Percentiles rank a stretch among this genome's conserved stretches.
phyloP scores from a whole-genome alignment of 2,329 filamentous ascomycete genomes.

The Colletotrichum simmondsii region DNA sequence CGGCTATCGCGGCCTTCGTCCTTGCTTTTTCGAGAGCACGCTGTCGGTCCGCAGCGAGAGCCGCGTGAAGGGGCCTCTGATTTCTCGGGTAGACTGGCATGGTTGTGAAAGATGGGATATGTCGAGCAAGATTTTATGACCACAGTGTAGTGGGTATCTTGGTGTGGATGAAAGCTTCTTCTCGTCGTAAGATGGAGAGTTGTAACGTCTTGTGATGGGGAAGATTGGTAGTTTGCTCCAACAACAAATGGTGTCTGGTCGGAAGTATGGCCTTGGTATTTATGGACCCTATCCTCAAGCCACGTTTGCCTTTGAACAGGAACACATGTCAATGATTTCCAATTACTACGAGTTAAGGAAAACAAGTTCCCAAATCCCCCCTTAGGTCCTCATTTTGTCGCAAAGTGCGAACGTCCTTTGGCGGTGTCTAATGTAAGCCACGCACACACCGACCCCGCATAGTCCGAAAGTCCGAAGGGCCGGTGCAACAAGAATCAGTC shows the following conservation, averaged over 20 bases:
- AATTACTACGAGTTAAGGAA: not conserved
- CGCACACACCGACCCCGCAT: not conserved
- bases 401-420: not conserved
- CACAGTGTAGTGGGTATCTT: not conserved
- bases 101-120: not conserved
- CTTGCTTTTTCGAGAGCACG: not conserved
- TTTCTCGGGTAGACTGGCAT: not conserved
- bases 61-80: not conserved
- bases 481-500: not conserved
- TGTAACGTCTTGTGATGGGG: not conserved
- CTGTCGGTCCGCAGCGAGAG: not conserved
- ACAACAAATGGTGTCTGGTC: no score
- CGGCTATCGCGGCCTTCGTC: not conserved
- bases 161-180: not conserved
- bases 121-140: not conserved
- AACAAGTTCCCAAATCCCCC: not conserved
- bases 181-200: not conserved
- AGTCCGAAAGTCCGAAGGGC: not conserved
- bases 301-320: not conserved
- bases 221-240: not conserved
- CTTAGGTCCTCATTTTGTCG: not conserved
- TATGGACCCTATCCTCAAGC: not conserved
- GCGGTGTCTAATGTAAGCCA: not conserved
- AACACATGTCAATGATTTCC: not conserved
- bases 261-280: not conserved